Evolutionary conservation across 768 basidiomycete genomes (phyloP).

Genomic region (Daedaleopsis nitida): DNA sequence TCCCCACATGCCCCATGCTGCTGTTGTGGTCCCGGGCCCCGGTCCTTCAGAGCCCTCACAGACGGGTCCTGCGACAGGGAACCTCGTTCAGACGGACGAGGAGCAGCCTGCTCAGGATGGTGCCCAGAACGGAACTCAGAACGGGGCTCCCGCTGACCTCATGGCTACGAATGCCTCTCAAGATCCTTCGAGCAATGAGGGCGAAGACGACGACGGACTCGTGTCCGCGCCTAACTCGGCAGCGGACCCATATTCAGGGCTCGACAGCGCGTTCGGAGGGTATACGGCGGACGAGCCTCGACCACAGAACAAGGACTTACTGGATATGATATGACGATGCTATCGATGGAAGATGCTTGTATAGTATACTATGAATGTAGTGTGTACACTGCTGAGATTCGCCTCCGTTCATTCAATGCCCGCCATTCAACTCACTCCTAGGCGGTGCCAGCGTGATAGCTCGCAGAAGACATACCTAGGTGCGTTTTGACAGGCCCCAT

Average conservation of each 20-base stretch:
- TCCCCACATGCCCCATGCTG: conserved; percentile 40
- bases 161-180: conserved; percentile 19
- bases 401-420: background rate
- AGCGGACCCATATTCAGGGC: conserved; percentile 79
- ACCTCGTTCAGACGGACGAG: conserved; percentile 25
- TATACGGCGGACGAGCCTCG: conserved; percentile 73
- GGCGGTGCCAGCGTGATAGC: too few relatives aligned
- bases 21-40: conserved; percentile 60
- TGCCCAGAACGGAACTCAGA: background rate
- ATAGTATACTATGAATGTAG: conserved; percentile 39
- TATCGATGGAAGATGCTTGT: conserved; percentile 8
- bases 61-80: conserved; percentile 28
- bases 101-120: background rate
- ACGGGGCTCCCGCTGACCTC: conserved; percentile 16
- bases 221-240: conserved; percentile 25
- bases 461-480: too few relatives aligned
- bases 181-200: conserved; percentile 20
- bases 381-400: background rate
- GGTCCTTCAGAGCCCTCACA: conserved; percentile 55
- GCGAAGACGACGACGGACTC: conserved; percentile 45
- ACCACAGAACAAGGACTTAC: conserved; percentile 68
- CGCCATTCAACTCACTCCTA: background rate
- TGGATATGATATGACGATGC: conserved; percentile 33
- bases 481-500: too few relatives aligned
- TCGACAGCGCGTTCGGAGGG: conserved; percentile 75